Evolutionary conservation across 495 filamentous ascomycete species (phyloP).

Genomic region (Penicillium arizonense): DNA sequence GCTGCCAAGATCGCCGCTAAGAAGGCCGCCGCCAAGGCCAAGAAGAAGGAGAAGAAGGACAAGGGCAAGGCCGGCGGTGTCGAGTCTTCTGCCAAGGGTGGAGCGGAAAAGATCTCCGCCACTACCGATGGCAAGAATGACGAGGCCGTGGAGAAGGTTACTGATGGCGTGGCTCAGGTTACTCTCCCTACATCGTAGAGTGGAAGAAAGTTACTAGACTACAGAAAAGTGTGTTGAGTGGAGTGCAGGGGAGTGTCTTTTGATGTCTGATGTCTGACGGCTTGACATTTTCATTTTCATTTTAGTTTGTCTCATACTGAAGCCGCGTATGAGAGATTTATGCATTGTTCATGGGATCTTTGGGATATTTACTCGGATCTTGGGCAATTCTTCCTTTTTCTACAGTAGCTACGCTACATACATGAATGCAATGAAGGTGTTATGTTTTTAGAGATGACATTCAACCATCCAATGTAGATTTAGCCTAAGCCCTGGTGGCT

Average conservation of each 20-base stretch:
- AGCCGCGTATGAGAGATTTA: too few species aligned
- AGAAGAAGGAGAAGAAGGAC: constrained; percentile 59
- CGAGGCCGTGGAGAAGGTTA: constrained; percentile 37
- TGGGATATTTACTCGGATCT: too few species aligned
- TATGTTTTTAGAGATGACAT: not conserved
- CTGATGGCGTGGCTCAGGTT: constrained; percentile 42
- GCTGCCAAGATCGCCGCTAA: constrained; percentile 54
- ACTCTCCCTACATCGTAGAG: constrained; percentile 37
- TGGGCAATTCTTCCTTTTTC: not conserved
- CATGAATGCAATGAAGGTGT: constrained; percentile 5
- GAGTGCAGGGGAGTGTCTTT: too few species aligned
- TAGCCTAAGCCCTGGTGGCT: too few species aligned
- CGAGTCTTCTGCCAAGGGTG: constrained; percentile 37
- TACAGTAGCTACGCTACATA: not conserved
- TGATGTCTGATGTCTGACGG: too few species aligned
- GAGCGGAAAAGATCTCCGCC: constrained; percentile 24
- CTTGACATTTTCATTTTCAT: too few species aligned
- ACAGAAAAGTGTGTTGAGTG: constrained; percentile 3
- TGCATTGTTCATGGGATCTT: too few species aligned
- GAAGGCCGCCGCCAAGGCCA: constrained; percentile 55
- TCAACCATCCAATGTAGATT: not conserved
- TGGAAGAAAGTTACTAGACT: not conserved
- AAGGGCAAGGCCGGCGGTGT: constrained; percentile 33
- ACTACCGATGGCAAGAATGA: constrained; percentile 23
- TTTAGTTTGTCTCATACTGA: too few species aligned